Percentiles rank a stretch among this genome's conserved stretches.
Evolutionary conservation across 140 eudicot species (phyloP).

Genomic region (Stevia rebaudiana): DNA sequence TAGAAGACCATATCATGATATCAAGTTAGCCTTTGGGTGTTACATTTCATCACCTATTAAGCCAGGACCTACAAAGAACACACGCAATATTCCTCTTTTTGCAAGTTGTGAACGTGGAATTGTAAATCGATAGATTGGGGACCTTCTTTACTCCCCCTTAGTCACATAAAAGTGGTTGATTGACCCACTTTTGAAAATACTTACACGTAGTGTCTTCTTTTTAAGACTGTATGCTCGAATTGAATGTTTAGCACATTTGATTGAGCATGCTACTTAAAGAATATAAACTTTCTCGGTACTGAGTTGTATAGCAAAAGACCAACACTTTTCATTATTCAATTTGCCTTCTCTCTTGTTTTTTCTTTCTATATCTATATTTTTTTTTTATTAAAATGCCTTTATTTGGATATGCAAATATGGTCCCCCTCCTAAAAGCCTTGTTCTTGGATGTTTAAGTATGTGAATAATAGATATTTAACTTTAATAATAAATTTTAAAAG

Average conservation of each 20-base stretch:
- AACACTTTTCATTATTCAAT: slow-evolving; percentile 22
- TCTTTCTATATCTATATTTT: background rate
- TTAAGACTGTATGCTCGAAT: slow-evolving; percentile 12
- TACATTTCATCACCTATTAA: background rate
- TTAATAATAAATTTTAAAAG: background rate
- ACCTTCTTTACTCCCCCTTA: background rate
- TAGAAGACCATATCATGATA: too few relatives aligned
- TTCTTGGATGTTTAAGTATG: slow-evolving; percentile 23
- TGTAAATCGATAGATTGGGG: background rate
- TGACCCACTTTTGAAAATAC: background rate
- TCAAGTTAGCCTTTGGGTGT: background rate
- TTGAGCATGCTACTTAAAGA: slow-evolving; percentile 24
- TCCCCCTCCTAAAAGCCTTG: slow-evolving; percentile 32
- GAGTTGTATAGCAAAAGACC: background rate
- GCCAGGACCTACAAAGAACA: background rate
- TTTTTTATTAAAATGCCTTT: background rate
- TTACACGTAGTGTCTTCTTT: slow-evolving; percentile 16
- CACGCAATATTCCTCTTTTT: background rate
- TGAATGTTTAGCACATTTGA: slow-evolving; percentile 8
- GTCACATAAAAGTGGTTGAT: background rate
- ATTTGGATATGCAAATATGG: slow-evolving; percentile 31
- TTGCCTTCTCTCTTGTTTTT: slow-evolving; percentile 8
- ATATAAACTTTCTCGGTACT: slow-evolving; percentile 18
- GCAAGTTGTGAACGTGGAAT: background rate
- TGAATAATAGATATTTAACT: slow-evolving; percentile 1